A percentile compares a stretch with the other conserved stretches of the same genome.
These are phyloP conservation scores for Friedmanniomyces endolithicus DNA, from an alignment of 495 filamentous ascomycete species.

Conservation along the genomic window DNA sequence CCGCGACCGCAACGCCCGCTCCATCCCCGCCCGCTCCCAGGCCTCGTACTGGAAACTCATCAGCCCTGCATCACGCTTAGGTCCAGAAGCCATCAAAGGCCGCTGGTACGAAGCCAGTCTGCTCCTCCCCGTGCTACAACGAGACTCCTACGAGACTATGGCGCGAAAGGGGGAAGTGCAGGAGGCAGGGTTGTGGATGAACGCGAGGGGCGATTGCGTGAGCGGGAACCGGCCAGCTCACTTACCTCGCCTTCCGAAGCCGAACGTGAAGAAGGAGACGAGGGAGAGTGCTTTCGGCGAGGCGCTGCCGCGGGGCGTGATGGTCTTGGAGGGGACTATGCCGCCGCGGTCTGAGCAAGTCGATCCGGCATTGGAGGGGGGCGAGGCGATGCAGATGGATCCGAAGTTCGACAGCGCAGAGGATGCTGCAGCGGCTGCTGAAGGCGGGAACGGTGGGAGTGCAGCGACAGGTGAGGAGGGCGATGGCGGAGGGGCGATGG, in stretches of 20 bases:
- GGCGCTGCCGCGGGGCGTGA: slow-evolving; percentile 32
- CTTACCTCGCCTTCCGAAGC: slow-evolving; percentile 3
- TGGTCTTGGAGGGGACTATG: slow-evolving; percentile 26
- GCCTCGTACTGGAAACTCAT: slow-evolving; percentile 38
- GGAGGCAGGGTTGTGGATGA: slow-evolving; percentile 40
- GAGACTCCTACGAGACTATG: slow-evolving; percentile 28
- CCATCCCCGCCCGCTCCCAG: slow-evolving; percentile 27
- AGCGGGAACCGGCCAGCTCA: slow-evolving; percentile 6
- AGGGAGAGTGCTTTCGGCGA: slow-evolving; percentile 35
- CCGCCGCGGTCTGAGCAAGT: slow-evolving; percentile 15
- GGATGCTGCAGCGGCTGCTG: neutral
- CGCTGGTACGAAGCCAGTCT: slow-evolving; percentile 50
- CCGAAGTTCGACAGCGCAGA: slow-evolving; percentile 15
- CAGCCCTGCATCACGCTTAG: slow-evolving; percentile 24
- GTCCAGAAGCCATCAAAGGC: slow-evolving; percentile 44
- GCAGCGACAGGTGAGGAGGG: neutral
- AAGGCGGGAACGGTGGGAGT: neutral
- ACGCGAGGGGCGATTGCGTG: slow-evolving; percentile 34
- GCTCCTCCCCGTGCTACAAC: slow-evolving; percentile 39
- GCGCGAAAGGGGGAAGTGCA: slow-evolving; percentile 30
- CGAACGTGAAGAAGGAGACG: slow-evolving; percentile 25
- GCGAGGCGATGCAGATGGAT: slow-evolving; percentile 15
- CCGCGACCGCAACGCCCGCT: slow-evolving; percentile 35
- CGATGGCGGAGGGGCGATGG: slow-evolving; percentile 6
- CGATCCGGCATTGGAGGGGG: slow-evolving; percentile 8